Evolutionary conservation across 441 rosid genomes (phyloP), one percentile per base, ranked within the genome.

Genomic region (Codiaeum variegatum): DNA sequence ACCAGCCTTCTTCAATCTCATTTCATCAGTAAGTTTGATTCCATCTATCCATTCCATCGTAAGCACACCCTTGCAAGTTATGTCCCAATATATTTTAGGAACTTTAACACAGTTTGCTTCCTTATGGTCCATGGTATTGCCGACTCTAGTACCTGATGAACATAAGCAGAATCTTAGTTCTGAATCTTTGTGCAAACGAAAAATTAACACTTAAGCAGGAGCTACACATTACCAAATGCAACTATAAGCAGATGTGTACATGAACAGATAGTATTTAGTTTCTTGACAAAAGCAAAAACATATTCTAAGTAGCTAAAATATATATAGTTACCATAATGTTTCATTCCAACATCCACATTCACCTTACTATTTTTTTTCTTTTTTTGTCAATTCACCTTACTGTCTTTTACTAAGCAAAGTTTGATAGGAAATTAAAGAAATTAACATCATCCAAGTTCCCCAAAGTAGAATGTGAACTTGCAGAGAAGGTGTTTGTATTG

Each of bases 21-120:
- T 72, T 72, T 91, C 91, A 78, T 96, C 92, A 28, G 99, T 96
- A 69, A 96, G 92, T 82, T 93, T 96, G 81, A 96, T 93, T 77
- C 93, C 97, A 86, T 96, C 94, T 58, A 96, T 68, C 99, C 99
- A 96, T 79, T 96, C 97, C 99, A 96, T 93, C 16, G 99, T 96
- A 70, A 96, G 97, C 58, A 96, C 98, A 60, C 90, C 87, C 63
- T 83, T 89, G 73, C 92, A 84, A 23, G 98, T 91, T 68, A 83
- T 68, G 24, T 86, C 85, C 99, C 99, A 93, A 83, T 91, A 84
- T 75, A 96, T 91, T 82, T 91, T 96, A 66, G 98, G 99, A 76
- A 92, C 98, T 87, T 88, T 93, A 55, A 96, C 85, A 69, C 71
- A 80, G 74, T 79, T 83, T 58, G 77, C 75, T 69, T 78, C 87